Evolutionary conservation across 306 rosid species (phyloP), one percentile per base, ranked within the genome.

Genomic region (Luffa aegyptiaca): DNA sequence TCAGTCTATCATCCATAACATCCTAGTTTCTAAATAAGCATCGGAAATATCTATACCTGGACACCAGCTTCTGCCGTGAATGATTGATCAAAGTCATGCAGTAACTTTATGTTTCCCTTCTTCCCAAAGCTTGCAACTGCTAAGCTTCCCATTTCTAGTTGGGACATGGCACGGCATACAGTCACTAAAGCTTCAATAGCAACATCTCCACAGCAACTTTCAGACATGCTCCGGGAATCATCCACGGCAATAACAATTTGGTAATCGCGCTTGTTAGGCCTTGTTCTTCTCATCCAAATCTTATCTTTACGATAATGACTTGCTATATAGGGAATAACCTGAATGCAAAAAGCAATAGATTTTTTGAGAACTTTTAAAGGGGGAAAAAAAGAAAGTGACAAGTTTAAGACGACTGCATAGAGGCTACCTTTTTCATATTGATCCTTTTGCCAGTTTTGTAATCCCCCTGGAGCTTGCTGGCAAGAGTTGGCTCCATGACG

Each of bases 171-270:
- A 78, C 97, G 98, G 12, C 97, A 92, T 21, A 95, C 98, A 11
- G 97, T 90, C 51, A 95, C 97, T 86, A 92, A 75, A 78, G 97
- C 93, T 86, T 95, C 97, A 76, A 87, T 77, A 39, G 97, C 97
- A 70, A 87, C 90, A 65, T 84, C 89, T 52, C 97, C 96, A n/a
- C 93, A 82, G 64, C 88, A 17, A 85, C 83, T 89, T 86, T 92
- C 97, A 10, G 96, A 91, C 97, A 95, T 95, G 71, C 98, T 95
- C 33, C 77, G 90, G 56, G 98, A 95, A 89, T 95, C 98, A 88
- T 95, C 98, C 84, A 95, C 81, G 1, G 97, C 98, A 83, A 95
- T 91, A 42, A 95, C 93, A 48, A 92, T 88, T 89, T 95, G 97
- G 75, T 95, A 95, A 85, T 95, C 97, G 76, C 96, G 98, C 85